phyloP scores from a whole-genome alignment of 169 alveolate genomes.

The Blepharisma undulans region DNA sequence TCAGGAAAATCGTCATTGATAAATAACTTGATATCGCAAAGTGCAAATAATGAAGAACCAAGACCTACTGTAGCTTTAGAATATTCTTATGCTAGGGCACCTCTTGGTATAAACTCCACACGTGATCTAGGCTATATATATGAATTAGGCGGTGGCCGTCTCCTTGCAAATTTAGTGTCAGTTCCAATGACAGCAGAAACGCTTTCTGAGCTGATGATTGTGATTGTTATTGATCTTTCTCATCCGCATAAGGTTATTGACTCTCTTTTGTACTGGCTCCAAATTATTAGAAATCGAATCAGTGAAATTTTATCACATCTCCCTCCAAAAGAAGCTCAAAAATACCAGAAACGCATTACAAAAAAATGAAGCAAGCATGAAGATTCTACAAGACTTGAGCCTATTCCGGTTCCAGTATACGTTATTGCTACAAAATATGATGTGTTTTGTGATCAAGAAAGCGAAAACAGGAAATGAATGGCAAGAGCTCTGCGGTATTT shows the following conservation, averaged over 20 bases:
- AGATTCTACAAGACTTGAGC: neutral
- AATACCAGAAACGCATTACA: neutral
- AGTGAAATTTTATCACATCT: neutral
- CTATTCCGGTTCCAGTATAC: neutral
- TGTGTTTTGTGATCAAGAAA: constrained; percentile 33
- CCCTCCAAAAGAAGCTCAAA: neutral
- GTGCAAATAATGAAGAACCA: constrained; percentile 8
- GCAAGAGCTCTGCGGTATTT: constrained; percentile 34
- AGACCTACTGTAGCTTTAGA: constrained; percentile 41
- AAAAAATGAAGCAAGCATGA: neutral
- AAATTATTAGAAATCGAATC: neutral
- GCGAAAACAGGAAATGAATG: constrained; percentile 47
- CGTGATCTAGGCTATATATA: constrained; percentile 11
- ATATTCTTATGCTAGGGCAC: constrained; percentile 29
- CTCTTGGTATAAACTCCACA: neutral
- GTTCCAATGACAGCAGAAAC: constrained; percentile 15
- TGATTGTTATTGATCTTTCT: constrained; percentile 20
- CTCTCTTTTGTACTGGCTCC: constrained; percentile 29
- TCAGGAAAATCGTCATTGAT: constrained; percentile 36
- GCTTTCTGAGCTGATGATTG: neutral
- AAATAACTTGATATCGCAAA: neutral
- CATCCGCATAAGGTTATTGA: constrained; percentile 20
- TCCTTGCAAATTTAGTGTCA: constrained; percentile 1
- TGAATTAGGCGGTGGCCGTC: constrained; percentile 39
- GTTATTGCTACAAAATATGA: constrained; percentile 31